Evolutionary conservation across 2,329 filamentous ascomycete species (phyloP), one percentile per base, ranked within the genome.

Genomic region (Fonsecaea nubica): DNA sequence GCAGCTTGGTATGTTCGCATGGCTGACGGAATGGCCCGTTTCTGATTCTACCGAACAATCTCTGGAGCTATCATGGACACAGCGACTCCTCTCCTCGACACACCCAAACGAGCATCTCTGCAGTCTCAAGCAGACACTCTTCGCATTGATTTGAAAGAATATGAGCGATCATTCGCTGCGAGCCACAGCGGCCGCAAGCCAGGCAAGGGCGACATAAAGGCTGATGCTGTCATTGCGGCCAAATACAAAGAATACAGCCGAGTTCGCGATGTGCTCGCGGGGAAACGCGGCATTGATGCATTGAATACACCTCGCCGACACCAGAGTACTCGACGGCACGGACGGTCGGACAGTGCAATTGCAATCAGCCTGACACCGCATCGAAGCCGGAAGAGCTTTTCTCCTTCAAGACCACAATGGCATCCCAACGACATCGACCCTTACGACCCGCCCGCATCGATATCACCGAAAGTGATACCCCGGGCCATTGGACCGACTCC

Each of bases 211-310:
- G 82, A 84, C 74, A 84, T 84, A 62, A 84, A 83, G 69, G 75
- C 79, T 52, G 76, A 80, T 59, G 75, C 75, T 7, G 75, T 74
- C 9, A 83, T 83, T 36, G 81, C 80, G 32, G 75, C 76, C 4
- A 83, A 83, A 75, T 83, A 84, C 74, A 83, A 83, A 64, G 74
- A 78, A 54, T 83, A 84, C 72, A 76, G 77, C 35, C 77, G 77
- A 48, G 67, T 83, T 4, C 80, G 81, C 18, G 70, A 72, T 56
- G 67, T 73, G n/a, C 50, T 73, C 21, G 68, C 62, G 15, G 70
- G 72, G n/a, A 73, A 70, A 54, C 53, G 69, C 15, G 21, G 67
- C 12, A 61, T 71, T 15, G 69, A 70, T 6, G 79, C 77, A 58
- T 74, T 79, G 61, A 77, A 77, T 61, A 72, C 76, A 10, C 74